A percentile compares a stretch with the other conserved stretches of the same genome.
Conservation (phyloP, 176 grass and related monocot species). For the Cocos nucifera region DNA sequence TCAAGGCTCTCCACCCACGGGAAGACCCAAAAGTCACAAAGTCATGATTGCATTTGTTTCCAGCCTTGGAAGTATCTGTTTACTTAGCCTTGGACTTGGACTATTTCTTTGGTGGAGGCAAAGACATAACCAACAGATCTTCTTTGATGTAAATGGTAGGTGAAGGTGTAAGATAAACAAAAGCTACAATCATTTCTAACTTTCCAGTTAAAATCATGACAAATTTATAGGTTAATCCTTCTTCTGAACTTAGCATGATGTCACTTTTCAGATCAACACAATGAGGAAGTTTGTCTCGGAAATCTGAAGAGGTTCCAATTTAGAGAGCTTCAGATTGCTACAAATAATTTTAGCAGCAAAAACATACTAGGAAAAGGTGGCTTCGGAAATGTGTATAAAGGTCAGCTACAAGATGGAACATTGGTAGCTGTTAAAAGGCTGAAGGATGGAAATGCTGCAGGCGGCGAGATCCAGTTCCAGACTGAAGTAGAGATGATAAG, state of each 20-base stretch:
- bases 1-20: constrained; percentile 27
- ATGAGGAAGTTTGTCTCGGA: constrained; percentile 12
- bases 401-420: constrained; percentile 8
- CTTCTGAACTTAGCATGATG: neutral
- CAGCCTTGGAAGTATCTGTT: constrained; percentile 33
- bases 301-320: constrained; percentile 16
- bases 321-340: constrained; percentile 15
- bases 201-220: neutral
- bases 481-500: constrained; percentile 22
- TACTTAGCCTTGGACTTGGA: constrained; percentile 37
- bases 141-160: constrained; percentile 55
- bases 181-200: too few species aligned
- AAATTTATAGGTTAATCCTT: neutral
- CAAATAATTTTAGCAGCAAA: constrained; percentile 18
- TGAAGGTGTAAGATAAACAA: neutral
- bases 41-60: constrained; percentile 53
- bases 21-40: constrained; percentile 39
- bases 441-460: constrained; percentile 13
- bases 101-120: constrained; percentile 61
- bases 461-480: constrained; percentile 11
- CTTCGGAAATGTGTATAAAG: constrained; percentile 17
- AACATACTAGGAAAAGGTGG: constrained; percentile 18
- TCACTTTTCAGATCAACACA: constrained; percentile 13
- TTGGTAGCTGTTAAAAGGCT: constrained; percentile 19
- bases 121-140: constrained; percentile 39